Evolutionary conservation across 768 basidiomycete genomes (phyloP).

Genomic region (Infundibulicybe gibba): DNA sequence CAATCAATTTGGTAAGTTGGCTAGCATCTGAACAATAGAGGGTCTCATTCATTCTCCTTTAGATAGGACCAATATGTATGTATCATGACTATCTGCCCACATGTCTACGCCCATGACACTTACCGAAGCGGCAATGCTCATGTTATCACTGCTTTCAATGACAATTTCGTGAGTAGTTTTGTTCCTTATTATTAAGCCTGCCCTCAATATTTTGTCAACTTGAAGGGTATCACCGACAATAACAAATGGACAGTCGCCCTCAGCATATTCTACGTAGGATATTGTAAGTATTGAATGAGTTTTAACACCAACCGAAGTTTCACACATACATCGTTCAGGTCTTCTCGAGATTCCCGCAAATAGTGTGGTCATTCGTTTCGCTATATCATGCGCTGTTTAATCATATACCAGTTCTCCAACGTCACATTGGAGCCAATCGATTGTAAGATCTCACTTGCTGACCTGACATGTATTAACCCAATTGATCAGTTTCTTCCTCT

Average conservation of each 20-base stretch:
- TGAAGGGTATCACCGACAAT: conserved; percentile 46
- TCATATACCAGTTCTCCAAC: conserved; percentile 40
- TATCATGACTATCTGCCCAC: background rate
- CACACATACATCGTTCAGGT: conserved; percentile 23
- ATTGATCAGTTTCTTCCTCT: conserved; percentile 45
- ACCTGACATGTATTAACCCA: background rate
- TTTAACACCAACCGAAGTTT: no score
- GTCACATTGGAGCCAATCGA: conserved; percentile 53
- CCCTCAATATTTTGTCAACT: background rate
- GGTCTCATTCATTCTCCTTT: background rate
- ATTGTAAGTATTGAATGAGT: conserved; percentile 32
- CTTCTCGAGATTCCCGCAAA: conserved; percentile 58
- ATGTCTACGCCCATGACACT: no score
- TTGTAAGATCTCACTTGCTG: conserved; percentile 33
- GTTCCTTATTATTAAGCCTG: background rate
- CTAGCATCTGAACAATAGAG: background rate
- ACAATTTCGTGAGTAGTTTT: conserved; percentile 39
- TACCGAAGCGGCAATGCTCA: conserved; percentile 49
- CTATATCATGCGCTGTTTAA: no score
- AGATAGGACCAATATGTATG: conserved; percentile 59
- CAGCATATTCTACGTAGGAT: conserved; percentile 59
- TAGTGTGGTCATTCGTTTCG: conserved; percentile 19
- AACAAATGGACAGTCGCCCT: conserved; percentile 54
- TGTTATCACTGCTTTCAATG: conserved; percentile 47
- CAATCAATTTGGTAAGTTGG: conserved; percentile 41